phyloP scores from a whole-genome alignment of 176 grass and related monocot genomes.

The Chrysopogon serrulatus region DNA sequence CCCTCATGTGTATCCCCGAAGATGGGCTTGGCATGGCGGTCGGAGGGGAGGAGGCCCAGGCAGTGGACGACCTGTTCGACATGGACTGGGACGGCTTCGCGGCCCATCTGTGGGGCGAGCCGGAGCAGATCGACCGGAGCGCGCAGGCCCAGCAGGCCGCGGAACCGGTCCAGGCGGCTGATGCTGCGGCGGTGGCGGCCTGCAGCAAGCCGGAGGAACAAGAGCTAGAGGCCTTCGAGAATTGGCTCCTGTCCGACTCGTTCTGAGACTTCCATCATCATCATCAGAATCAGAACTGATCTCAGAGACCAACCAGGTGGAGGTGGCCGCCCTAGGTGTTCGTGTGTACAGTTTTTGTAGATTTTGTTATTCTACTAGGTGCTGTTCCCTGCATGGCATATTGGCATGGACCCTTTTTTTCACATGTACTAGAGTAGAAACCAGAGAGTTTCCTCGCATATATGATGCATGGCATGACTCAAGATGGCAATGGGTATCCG shows the following conservation, averaged over 20 bases:
- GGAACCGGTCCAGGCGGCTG: neutral
- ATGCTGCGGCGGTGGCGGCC: neutral
- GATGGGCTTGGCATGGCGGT: no score
- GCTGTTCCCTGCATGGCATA: neutral
- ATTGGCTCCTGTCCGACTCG: conserved; percentile 60
- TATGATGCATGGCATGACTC: neutral
- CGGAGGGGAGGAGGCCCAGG: neutral
- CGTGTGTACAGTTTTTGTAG: conserved; percentile 20
- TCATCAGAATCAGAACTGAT: neutral
- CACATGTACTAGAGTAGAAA: neutral
- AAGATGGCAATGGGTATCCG: no score
- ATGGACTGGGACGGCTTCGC: conserved; percentile 64
- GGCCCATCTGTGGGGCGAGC: conserved; percentile 43
- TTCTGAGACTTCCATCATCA: neutral
- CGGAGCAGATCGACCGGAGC: neutral
- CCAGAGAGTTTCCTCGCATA: neutral
- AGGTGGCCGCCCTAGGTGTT: no score
- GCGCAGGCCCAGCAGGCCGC: neutral
- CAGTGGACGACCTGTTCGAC: conserved; percentile 48
- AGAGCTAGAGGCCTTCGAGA: conserved; percentile 50
- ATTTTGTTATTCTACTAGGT: neutral
- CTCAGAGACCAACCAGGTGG: neutral
- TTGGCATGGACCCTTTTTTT: neutral
- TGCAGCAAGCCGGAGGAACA: conserved; percentile 28
- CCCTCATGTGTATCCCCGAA: conserved; percentile 15